phyloP scores from a whole-genome alignment of 345 rosid genomes.

The Crucihimalaya himalaica region DNA sequence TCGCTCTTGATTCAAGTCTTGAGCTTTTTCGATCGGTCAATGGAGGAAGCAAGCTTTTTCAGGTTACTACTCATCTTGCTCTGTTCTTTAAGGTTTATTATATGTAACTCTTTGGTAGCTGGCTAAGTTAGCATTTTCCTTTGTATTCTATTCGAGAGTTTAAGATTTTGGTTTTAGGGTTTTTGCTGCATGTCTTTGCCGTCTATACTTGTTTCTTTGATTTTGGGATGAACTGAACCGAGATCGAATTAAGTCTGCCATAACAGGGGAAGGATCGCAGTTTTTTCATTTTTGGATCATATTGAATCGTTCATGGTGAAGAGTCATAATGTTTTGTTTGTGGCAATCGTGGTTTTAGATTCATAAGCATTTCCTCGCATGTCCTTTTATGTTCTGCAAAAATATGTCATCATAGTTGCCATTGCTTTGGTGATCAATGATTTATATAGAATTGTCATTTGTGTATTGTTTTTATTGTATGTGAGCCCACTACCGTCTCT shows the following conservation, averaged over 20 bases:
- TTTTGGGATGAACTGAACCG: neutral
- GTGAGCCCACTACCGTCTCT: neutral
- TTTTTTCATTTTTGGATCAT: neutral
- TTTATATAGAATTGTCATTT: slow-evolving; percentile 1
- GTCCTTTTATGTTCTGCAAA: too few relatives aligned
- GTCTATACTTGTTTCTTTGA: neutral
- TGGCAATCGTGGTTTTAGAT: neutral
- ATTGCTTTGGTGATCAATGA: slow-evolving; percentile 21
- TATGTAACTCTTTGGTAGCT: slow-evolving; percentile 32
- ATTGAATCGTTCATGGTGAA: neutral
- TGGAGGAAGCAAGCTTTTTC: slow-evolving; percentile 81
- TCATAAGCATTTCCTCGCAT: too few relatives aligned
- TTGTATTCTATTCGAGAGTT: slow-evolving; percentile 27
- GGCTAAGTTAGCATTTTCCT: slow-evolving; percentile 6
- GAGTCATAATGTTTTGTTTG: neutral
- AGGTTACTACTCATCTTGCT: slow-evolving; percentile 49
- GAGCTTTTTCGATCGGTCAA: slow-evolving; percentile 54
- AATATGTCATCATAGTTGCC: neutral
- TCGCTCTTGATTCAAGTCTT: slow-evolving; percentile 64
- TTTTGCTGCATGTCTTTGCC: slow-evolving; percentile 11
- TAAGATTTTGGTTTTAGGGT: slow-evolving; percentile 30
- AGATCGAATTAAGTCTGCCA: neutral
- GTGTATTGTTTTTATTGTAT: neutral
- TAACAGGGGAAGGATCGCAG: neutral
- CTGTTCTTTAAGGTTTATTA: neutral